Conservation (phyloP, 345 rosid genomes). For the Diplotaxis tenuifolia region DNA sequence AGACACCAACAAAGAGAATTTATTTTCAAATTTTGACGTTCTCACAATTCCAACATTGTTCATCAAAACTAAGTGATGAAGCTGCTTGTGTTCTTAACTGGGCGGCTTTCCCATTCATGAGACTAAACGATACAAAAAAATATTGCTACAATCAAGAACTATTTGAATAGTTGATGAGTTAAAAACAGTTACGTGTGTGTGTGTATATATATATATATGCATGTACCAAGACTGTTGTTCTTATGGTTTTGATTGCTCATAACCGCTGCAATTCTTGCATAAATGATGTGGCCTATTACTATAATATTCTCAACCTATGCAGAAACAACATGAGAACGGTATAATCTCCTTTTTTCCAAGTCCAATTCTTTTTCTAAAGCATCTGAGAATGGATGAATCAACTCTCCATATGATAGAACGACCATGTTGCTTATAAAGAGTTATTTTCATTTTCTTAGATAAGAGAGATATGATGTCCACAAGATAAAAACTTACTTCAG, state of each 20-base stretch:
- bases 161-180: not conserved
- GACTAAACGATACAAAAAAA: constrained; percentile 48
- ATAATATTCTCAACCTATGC: constrained; percentile 79
- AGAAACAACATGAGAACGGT: constrained; percentile 42
- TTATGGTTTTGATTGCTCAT: constrained; percentile 69
- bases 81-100: constrained; percentile 59
- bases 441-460: not conserved
- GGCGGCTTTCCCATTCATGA: constrained; percentile 67
- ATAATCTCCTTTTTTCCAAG: constrained; percentile 75
- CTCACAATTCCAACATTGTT: constrained; percentile 81
- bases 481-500: no score
- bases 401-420: constrained; percentile 48
- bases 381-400: constrained; percentile 56
- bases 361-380: constrained; percentile 84
- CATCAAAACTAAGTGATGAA: constrained; percentile 61
- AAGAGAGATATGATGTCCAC: not conserved
- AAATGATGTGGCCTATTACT: constrained; percentile 79
- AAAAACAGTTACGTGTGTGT: not conserved
- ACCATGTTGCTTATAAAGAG: not conserved
- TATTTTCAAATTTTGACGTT: constrained; percentile 64
- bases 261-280: constrained; percentile 84
- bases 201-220: not conserved
- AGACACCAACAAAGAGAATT: no score
- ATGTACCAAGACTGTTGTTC: constrained; percentile 75
- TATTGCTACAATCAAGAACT: not conserved